These are phyloP conservation scores for Populus davidiana DNA, from an alignment of 345 rosid species.

Conservation along the genomic window DNA sequence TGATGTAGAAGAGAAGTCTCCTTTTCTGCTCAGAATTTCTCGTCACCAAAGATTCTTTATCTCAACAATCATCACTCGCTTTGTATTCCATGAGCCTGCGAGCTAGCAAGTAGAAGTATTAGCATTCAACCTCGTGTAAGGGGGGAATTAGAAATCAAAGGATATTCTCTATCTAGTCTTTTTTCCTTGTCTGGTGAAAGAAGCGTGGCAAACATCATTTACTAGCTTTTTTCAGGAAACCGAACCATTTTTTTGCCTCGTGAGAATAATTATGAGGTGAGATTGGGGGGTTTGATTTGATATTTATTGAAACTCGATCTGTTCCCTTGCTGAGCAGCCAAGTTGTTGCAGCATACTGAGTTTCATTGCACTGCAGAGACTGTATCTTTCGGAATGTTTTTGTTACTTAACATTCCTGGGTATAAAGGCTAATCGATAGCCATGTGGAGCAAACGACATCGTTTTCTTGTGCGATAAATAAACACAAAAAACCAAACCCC, in stretches of 20 bases:
- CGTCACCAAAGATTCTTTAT: background rate
- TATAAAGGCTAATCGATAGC: too few species aligned
- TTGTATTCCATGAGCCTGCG: background rate
- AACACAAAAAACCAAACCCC: too few species aligned
- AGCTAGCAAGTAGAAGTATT: background rate
- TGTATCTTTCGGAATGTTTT: too few species aligned
- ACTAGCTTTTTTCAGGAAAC: background rate
- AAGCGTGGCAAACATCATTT: background rate
- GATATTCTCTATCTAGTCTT: background rate
- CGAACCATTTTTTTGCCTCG: background rate
- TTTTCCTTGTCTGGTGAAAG: background rate
- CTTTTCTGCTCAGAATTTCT: background rate
- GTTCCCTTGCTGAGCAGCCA: too few species aligned
- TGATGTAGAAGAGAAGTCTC: background rate
- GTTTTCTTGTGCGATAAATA: too few species aligned
- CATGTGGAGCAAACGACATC: too few species aligned
- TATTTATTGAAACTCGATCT: too few species aligned
- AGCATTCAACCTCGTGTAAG: background rate
- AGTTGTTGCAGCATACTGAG: too few species aligned
- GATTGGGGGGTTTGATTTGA: background rate
- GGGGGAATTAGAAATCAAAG: background rate
- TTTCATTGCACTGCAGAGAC: too few species aligned
- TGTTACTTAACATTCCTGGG: too few species aligned
- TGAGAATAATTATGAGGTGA: too few species aligned
- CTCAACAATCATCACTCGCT: background rate